These are phyloP conservation scores for Aureobasidium mangrovei DNA, from an alignment of 2,329 filamentous ascomycete species.

Conservation along the genomic window DNA sequence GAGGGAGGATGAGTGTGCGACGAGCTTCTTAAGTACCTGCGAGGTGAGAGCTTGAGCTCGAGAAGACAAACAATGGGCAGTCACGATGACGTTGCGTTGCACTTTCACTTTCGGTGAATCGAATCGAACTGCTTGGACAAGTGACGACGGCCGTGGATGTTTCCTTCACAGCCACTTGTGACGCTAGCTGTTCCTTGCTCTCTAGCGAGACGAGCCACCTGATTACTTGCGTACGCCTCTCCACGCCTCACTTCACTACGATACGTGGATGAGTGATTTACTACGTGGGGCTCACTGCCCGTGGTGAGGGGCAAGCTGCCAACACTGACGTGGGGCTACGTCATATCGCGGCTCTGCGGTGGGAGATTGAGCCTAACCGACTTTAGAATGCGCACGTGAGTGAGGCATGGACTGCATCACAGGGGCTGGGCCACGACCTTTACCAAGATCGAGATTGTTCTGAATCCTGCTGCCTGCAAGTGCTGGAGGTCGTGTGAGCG, in stretches of 20 bases:
- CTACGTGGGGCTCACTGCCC: slow-evolving; percentile 5
- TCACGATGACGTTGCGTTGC: background rate
- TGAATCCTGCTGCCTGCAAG: too few relatives aligned
- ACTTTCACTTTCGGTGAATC: background rate
- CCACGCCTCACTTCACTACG: background rate
- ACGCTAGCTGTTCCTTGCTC: slow-evolving; percentile 6
- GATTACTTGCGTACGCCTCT: slow-evolving; percentile 8
- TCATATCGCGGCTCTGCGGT: too few relatives aligned
- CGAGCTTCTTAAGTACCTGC: slow-evolving; percentile 7
- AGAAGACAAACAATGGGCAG: background rate
- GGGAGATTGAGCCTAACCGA: too few relatives aligned
- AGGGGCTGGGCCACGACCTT: too few relatives aligned
- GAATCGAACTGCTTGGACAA: background rate
- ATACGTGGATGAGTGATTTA: background rate
- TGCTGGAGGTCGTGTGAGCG: too few relatives aligned
- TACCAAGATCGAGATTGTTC: too few relatives aligned
- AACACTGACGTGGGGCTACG: background rate
- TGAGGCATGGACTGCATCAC: too few relatives aligned
- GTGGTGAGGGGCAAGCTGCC: slow-evolving; percentile 6
- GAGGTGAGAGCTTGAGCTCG: background rate
- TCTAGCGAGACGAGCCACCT: slow-evolving; percentile 1
- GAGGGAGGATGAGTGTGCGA: background rate
- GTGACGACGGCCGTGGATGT: background rate
- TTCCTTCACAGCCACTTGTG: background rate
- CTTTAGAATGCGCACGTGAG: too few relatives aligned